A percentile compares a stretch with the other conserved stretches of the same genome.
These are phyloP conservation scores for Podospora conica DNA, from an alignment of 495 filamentous ascomycete genomes.

Conservation along the genomic window DNA sequence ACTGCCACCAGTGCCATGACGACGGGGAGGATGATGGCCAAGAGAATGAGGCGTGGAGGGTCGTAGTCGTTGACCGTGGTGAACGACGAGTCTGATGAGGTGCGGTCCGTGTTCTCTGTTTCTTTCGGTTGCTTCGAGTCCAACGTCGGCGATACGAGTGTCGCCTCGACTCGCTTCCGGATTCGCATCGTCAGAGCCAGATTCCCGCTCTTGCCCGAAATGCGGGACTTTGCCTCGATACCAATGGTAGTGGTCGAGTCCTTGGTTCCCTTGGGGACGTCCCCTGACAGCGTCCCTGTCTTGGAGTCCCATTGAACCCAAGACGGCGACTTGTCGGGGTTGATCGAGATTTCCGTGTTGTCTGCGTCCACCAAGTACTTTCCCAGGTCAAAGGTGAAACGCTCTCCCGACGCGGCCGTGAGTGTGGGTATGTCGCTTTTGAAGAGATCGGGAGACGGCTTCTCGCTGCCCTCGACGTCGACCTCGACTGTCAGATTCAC, in stretches of 20 bases:
- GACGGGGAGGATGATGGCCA: slow-evolving; percentile 18
- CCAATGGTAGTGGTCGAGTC: slow-evolving; percentile 39
- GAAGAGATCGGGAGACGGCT: slow-evolving; percentile 28
- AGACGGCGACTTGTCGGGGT: slow-evolving; percentile 43
- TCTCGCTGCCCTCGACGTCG: slow-evolving; percentile 28
- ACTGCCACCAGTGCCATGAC: slow-evolving; percentile 12
- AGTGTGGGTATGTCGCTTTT: slow-evolving; percentile 33
- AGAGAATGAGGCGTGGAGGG: slow-evolving; percentile 14
- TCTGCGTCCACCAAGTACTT: slow-evolving; percentile 46
- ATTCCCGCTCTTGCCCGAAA: slow-evolving; percentile 36
- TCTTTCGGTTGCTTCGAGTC: slow-evolving; percentile 8
- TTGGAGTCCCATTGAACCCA: slow-evolving; percentile 64
- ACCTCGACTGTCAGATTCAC: slow-evolving; percentile 60
- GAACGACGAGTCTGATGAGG: neutral
- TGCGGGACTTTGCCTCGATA: slow-evolving; percentile 45
- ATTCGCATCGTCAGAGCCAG: slow-evolving; percentile 49
- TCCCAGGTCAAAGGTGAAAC: slow-evolving; percentile 60
- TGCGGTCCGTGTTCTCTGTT: neutral
- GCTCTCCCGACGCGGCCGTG: slow-evolving; percentile 55
- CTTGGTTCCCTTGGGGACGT: slow-evolving; percentile 43
- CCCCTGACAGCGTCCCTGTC: slow-evolving; percentile 54
- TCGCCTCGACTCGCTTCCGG: slow-evolving; percentile 6
- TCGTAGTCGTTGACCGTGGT: slow-evolving; percentile 1
- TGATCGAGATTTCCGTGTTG: slow-evolving; percentile 49
- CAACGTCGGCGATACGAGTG: slow-evolving; percentile 5